Evolutionary conservation across 768 basidiomycete species (phyloP), one percentile per base, ranked within the genome.

Genomic region (Boletus reticuloceps): DNA sequence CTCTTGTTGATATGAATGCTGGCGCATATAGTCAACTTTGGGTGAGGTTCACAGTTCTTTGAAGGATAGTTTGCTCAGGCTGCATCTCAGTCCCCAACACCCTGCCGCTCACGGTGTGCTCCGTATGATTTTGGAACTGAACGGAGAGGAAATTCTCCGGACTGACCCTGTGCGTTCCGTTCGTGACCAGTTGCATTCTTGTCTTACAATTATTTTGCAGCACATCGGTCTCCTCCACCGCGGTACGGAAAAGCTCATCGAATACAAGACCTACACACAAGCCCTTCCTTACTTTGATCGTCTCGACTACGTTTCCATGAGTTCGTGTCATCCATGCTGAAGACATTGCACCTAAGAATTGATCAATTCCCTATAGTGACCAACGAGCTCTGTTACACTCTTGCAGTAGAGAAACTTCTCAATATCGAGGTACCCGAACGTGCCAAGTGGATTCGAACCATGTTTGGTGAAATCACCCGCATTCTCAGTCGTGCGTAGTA

Each of bases 301-400:
- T 64, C 81, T 98, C 56, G 97, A 99, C 78, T 99, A 99, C 64
- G 96, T 98, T 51, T 98, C 96, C 47, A 98, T 98, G 97, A 99
- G 94, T 95, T 66, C 43, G 91, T 61, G 13, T 76, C 38, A 10
- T 47, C 17, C 17, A n/a, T 10, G 13, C 22, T 6, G 4, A 32
- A 11, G 14, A 25, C 11, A 20, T n/a, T 4, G 1, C 38, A 20
- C 3, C 17, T 37, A 59, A 19, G 32, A 11, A 38, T 47, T 62
- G 31, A 65, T 45, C 14, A 14, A 32, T 47, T 40, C 39, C 49
- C n/a, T 22, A 38, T 64, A 97, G 94, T 99, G 97, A 98, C 97
- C 32, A 99, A 98, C 72, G 97, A 99, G 70, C 83, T 96, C 14
- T 96, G 91, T 69, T 99, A 97, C 76, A 92, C 94, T 3, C 82